Evolutionary conservation across 352 stramenopile species (phyloP).

Genomic region (Poterioochromonas sp.): DNA sequence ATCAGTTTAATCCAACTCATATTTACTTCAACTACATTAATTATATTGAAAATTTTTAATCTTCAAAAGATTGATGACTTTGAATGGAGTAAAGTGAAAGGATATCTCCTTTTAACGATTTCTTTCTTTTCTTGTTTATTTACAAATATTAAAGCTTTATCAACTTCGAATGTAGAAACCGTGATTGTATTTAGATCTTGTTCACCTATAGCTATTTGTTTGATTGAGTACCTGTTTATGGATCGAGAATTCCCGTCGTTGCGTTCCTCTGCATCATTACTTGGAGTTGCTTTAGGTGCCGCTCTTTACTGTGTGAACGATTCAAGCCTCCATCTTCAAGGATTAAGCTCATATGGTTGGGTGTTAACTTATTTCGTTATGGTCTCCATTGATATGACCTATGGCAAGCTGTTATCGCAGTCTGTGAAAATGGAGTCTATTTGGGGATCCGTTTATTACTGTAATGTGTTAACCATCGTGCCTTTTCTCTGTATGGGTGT

Average conservation of each 20-base stretch:
- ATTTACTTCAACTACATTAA: slow-evolving; percentile 35
- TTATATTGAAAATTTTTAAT: slow-evolving; percentile 37
- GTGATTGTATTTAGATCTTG: slow-evolving; percentile 66
- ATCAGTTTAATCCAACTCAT: slow-evolving; percentile 47
- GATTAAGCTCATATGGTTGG: slow-evolving; percentile 57
- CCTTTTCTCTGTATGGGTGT: slow-evolving; percentile 56
- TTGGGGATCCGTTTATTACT: slow-evolving; percentile 58
- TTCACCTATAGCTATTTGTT: slow-evolving; percentile 56
- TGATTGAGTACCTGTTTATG: slow-evolving; percentile 61
- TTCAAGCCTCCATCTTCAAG: slow-evolving; percentile 52
- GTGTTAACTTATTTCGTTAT: slow-evolving; percentile 56
- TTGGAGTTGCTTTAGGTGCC: slow-evolving; percentile 54
- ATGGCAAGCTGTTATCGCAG: slow-evolving; percentile 47
- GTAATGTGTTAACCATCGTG: slow-evolving; percentile 55
- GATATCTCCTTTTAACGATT: slow-evolving; percentile 50
- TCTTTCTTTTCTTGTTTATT: slow-evolving; percentile 63
- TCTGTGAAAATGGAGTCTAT: slow-evolving; percentile 47
- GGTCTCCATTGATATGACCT: slow-evolving; percentile 68
- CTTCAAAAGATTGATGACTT: slow-evolving; percentile 41
- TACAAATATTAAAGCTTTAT: slow-evolving; percentile 64
- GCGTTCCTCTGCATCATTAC: slow-evolving; percentile 50
- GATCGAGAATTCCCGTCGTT: slow-evolving; percentile 54
- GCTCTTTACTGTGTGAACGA: slow-evolving; percentile 57
- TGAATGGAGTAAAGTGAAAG: slow-evolving; percentile 42
- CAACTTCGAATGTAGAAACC: slow-evolving; percentile 65